These are phyloP conservation scores for Russula lepida DNA, from an alignment of 768 basidiomycete species.

Conservation along the genomic window DNA sequence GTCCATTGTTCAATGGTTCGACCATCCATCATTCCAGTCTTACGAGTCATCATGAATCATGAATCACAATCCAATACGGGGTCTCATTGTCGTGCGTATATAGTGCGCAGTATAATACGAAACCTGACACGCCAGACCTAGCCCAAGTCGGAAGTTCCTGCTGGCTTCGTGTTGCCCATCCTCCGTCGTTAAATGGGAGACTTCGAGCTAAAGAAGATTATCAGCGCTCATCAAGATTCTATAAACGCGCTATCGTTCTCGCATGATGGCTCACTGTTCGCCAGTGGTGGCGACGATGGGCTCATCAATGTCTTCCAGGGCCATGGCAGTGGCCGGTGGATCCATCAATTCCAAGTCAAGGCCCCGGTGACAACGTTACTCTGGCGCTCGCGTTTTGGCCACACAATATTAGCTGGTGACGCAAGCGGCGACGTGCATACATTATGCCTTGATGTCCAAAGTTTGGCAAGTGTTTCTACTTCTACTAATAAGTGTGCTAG, in stretches of 20 bases:
- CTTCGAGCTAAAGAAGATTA: background rate
- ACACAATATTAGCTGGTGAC: background rate
- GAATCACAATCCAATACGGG: too few relatives aligned
- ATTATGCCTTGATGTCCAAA: background rate
- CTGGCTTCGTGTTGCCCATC: background rate
- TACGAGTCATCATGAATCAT: too few relatives aligned
- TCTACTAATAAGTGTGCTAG: too few relatives aligned
- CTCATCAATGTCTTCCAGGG: background rate
- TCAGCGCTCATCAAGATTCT: background rate
- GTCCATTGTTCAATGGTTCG: too few relatives aligned
- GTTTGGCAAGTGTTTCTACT: background rate
- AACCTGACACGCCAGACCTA: too few relatives aligned
- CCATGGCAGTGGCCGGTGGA: background rate
- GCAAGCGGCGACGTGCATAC: background rate
- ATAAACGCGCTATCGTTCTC: background rate
- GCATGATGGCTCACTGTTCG: background rate
- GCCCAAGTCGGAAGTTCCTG: background rate
- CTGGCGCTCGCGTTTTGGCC: background rate
- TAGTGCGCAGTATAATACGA: too few relatives aligned
- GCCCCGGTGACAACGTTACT: background rate
- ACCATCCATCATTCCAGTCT: too few relatives aligned
- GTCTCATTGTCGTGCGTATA: too few relatives aligned
- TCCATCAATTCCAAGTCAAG: background rate
- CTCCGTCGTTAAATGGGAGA: background rate
- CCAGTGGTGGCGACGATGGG: background rate